A percentile compares a stretch with the other conserved stretches of the same genome.
phyloP scores from a whole-genome alignment of 441 rosid genomes.

The Flueggea neowawraea region DNA sequence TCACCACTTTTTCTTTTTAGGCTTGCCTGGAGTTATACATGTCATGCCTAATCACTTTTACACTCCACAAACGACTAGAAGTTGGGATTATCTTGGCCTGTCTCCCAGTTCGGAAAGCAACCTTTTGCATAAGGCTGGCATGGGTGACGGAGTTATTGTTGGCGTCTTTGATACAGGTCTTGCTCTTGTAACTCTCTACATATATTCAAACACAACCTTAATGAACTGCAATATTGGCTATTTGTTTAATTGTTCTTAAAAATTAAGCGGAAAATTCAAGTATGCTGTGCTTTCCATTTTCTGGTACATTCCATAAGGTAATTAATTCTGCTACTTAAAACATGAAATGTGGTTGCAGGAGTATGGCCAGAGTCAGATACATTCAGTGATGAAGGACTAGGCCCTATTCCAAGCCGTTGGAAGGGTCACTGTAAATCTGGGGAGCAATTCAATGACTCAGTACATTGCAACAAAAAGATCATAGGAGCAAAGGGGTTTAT shows the following conservation, averaged over 20 bases:
- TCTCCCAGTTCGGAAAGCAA: constrained; percentile 30
- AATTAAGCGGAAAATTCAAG: too few relatives aligned
- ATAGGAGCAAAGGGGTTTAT: constrained; percentile 61
- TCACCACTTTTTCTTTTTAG: constrained; percentile 14
- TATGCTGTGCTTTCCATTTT: too few relatives aligned
- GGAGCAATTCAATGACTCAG: constrained; percentile 25
- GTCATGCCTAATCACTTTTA: constrained; percentile 42
- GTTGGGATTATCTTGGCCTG: constrained; percentile 64
- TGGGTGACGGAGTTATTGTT: constrained; percentile 60
- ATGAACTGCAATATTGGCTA: too few relatives aligned
- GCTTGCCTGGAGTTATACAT: constrained; percentile 49
- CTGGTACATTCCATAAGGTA: too few relatives aligned
- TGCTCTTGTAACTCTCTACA: neutral
- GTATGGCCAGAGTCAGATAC: constrained; percentile 71
- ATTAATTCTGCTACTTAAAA: too few relatives aligned
- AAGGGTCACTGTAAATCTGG: constrained; percentile 55
- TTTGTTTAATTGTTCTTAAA: too few relatives aligned
- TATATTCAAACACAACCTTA: neutral
- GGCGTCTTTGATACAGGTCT: constrained; percentile 67
- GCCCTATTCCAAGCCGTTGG: constrained; percentile 52
- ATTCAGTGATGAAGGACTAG: constrained; percentile 49
- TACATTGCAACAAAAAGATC: constrained; percentile 42
- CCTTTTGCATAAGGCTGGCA: constrained; percentile 33
- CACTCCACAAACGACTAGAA: constrained; percentile 57
- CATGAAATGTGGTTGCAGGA: constrained; percentile 24